Evolutionary conservation across 345 rosid species (phyloP).

Genomic region (Raphanus sativus): DNA sequence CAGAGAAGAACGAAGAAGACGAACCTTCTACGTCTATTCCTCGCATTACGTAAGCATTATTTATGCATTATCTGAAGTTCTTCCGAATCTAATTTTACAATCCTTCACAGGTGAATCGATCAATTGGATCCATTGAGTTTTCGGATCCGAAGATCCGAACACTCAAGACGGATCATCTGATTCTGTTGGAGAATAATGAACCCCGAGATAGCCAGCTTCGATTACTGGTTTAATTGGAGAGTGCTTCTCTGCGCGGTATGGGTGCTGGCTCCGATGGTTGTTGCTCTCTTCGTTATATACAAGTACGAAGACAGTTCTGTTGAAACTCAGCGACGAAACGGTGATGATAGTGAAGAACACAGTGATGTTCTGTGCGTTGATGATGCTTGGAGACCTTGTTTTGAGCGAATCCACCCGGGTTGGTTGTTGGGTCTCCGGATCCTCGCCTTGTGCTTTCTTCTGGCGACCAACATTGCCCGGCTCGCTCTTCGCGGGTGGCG

Average conservation of each 20-base stretch:
- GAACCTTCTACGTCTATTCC: background rate
- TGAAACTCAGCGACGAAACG: constrained; percentile 33
- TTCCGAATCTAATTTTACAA: background rate
- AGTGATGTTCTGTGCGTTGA: constrained; percentile 35
- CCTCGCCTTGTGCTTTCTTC: constrained; percentile 54
- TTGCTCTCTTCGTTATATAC: constrained; percentile 46
- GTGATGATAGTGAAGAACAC: constrained; percentile 12
- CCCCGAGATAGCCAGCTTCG: constrained; percentile 41
- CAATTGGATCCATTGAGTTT: constrained; percentile 16
- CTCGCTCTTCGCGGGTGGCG: constrained; percentile 39
- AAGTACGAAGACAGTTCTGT: constrained; percentile 47
- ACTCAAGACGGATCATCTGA: constrained; percentile 24
- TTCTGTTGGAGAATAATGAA: constrained; percentile 1
- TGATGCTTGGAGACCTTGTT: constrained; percentile 63
- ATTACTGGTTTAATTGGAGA: constrained; percentile 77
- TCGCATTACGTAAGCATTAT: constrained; percentile 20
- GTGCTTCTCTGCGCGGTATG: constrained; percentile 61
- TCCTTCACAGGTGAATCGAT: background rate
- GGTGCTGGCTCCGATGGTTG: constrained; percentile 45
- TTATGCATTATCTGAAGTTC: background rate
- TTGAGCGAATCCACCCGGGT: constrained; percentile 53
- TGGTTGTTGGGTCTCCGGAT: constrained; percentile 61
- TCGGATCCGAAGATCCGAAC: constrained; percentile 27
- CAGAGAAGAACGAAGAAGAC: background rate
- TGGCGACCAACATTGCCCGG: constrained; percentile 39